These are phyloP conservation scores for Centaurea solstitialis DNA, from an alignment of 129 eudicot species.

Conservation along the genomic window DNA sequence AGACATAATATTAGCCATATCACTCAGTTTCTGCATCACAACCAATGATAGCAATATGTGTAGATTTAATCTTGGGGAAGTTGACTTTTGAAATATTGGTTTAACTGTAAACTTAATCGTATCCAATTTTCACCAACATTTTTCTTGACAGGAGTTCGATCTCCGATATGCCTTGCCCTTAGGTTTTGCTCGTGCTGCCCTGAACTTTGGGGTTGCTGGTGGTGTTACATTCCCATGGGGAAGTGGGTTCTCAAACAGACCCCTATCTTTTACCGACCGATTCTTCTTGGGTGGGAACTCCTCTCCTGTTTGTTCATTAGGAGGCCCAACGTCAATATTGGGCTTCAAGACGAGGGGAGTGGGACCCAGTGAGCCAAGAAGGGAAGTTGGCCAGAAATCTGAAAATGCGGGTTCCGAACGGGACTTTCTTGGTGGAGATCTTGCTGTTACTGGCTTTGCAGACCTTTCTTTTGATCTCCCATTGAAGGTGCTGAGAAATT, in stretches of 20 bases:
- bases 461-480: conserved; percentile 96
- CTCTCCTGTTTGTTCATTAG: conserved; percentile 84
- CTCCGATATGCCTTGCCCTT: conserved; percentile 76
- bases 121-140: background rate
- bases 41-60: background rate
- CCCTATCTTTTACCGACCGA: conserved; percentile 71
- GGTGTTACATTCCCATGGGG: conserved; percentile 88
- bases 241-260: conserved; percentile 45
- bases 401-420: conserved; percentile 37
- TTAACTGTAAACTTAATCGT: background rate
- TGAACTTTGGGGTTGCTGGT: conserved; percentile 76
- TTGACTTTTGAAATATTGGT: background rate
- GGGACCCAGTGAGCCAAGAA: conserved; percentile 74
- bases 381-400: conserved; percentile 37
- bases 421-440: conserved; percentile 91
- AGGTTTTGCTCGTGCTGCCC: conserved; percentile 79
- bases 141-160: conserved; percentile 67
- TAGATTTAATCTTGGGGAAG: background rate
- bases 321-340: conserved; percentile 68
- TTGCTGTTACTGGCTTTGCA: conserved; percentile 83
- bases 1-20: background rate
- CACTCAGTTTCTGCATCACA: background rate
- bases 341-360: conserved; percentile 76
- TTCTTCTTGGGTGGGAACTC: conserved; percentile 85
- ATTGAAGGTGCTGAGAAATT: conserved; percentile 60